Evolutionary conservation across 805 yeast genomes (phyloP).

Genomic region (Metschnikowia arizonensis): DNA sequence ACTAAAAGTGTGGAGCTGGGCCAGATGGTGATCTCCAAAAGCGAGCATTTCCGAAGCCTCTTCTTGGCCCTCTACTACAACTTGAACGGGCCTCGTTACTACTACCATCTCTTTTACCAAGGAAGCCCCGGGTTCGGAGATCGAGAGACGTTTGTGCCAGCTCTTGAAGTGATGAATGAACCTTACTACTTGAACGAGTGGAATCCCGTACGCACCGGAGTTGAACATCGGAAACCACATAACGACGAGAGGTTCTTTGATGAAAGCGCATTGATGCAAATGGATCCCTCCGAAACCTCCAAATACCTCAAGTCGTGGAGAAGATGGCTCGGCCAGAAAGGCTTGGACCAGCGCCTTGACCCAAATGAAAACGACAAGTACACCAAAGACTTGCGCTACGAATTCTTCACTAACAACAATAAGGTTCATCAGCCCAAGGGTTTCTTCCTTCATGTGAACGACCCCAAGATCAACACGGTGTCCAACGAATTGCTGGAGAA

Average conservation of each 20-base stretch:
- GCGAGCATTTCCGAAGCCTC: slow-evolving; percentile 28
- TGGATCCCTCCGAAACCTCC: slow-evolving; percentile 24
- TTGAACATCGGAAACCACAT: slow-evolving; percentile 3
- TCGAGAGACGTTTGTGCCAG: slow-evolving; percentile 37
- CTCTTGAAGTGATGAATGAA: slow-evolving; percentile 34
- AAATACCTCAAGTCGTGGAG: slow-evolving; percentile 25
- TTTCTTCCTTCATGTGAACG: slow-evolving; percentile 30
- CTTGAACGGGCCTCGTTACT: slow-evolving; percentile 26
- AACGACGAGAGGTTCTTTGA: slow-evolving; percentile 16
- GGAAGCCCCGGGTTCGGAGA: slow-evolving; percentile 35
- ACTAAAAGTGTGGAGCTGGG: slow-evolving; percentile 32
- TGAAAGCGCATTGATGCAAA: slow-evolving; percentile 32
- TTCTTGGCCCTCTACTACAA: slow-evolving; percentile 35
- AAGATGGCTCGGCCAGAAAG: slow-evolving; percentile 21
- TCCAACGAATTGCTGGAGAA: slow-evolving; percentile 16
- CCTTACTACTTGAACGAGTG: slow-evolving; percentile 26
- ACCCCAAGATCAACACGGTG: slow-evolving; percentile 32
- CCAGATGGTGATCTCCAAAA: slow-evolving; percentile 34
- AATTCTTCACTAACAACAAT: slow-evolving; percentile 16
- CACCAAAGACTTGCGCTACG: slow-evolving; percentile 21
- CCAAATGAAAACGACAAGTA: slow-evolving; percentile 29
- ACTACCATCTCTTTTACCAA: slow-evolving; percentile 32
- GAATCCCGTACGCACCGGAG: slow-evolving; percentile 17
- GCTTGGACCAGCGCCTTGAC: slow-evolving; percentile 27
- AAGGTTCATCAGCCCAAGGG: slow-evolving; percentile 20